These are phyloP conservation scores for Ceratocystis papillata DNA, from an alignment of 2,329 filamentous ascomycete species.

Conservation along the genomic window DNA sequence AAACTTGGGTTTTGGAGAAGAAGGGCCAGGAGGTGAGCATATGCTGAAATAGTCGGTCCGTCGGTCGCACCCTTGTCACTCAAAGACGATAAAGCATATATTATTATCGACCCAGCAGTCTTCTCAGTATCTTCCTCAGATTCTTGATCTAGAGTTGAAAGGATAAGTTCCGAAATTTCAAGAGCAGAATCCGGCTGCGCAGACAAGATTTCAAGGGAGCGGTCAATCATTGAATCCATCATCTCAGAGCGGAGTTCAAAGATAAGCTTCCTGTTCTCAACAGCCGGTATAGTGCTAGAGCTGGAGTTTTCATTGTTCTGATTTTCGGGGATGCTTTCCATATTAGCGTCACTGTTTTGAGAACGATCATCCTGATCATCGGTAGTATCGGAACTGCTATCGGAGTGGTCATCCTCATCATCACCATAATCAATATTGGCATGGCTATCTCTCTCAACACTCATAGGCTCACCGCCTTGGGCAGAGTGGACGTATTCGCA, in stretches of 20 bases:
- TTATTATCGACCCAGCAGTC: conserved; percentile 65
- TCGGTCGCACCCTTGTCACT: conserved; percentile 51
- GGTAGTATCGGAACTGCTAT: conserved; percentile 21
- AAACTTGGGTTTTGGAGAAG: conserved; percentile 75
- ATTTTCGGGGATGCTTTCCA: conserved; percentile 27
- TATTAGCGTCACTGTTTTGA: conserved; percentile 21
- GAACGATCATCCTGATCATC: conserved; percentile 24
- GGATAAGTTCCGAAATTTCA: conserved; percentile 79
- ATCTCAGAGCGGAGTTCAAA: conserved; percentile 56
- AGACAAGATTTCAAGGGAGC: conserved; percentile 80
- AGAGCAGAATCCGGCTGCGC: conserved; percentile 81
- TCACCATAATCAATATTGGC: conserved; percentile 25
- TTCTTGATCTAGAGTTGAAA: conserved; percentile 54
- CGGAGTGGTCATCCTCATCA: conserved; percentile 26
- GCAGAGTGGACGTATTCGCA: conserved; percentile 28
- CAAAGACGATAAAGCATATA: conserved; percentile 69
- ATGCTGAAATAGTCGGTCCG: conserved; percentile 61
- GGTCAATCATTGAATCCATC: conserved; percentile 69
- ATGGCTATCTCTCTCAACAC: conserved; percentile 25
- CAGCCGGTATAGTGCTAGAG: neutral
- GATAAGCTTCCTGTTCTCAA: conserved; percentile 32
- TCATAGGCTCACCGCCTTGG: conserved; percentile 26
- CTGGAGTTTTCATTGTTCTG: conserved; percentile 27
- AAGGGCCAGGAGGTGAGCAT: conserved; percentile 81
- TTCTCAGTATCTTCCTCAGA: conserved; percentile 36